A percentile compares a stretch with the other conserved stretches of the same genome.
Evolutionary conservation across 2,329 filamentous ascomycete genomes (phyloP).

Genomic region (Fusarium mangiferae): DNA sequence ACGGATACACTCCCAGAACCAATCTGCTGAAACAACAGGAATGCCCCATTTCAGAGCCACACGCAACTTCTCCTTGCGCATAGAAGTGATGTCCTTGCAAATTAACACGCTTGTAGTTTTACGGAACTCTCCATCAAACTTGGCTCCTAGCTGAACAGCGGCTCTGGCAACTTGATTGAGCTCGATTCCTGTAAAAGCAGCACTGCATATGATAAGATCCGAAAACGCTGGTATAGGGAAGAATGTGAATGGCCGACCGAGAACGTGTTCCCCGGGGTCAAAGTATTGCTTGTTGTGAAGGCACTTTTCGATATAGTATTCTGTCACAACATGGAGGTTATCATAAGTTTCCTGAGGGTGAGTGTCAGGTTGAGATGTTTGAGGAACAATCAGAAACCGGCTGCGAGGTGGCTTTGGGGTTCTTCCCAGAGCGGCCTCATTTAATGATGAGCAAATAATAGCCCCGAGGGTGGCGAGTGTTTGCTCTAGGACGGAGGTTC

Average conservation of each 20-base stretch:
- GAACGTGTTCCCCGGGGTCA: constrained; percentile 73
- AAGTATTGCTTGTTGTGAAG: constrained; percentile 79
- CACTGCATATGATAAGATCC: constrained; percentile 78
- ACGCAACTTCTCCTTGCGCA: constrained; percentile 80
- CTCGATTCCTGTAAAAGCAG: constrained; percentile 85
- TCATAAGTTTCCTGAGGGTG: constrained; percentile 54
- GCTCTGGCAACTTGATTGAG: constrained; percentile 85
- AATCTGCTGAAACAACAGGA: constrained; percentile 81
- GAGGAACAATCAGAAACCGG: constrained; percentile 66
- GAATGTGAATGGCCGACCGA: constrained; percentile 79
- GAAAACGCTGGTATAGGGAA: constrained; percentile 78
- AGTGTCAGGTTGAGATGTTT: constrained; percentile 58
- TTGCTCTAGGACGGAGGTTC: constrained; percentile 59
- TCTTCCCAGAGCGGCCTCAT: constrained; percentile 51
- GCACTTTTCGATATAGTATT: constrained; percentile 94
- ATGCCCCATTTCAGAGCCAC: constrained; percentile 80
- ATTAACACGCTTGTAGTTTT: constrained; percentile 79
- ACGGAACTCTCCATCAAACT: constrained; percentile 81
- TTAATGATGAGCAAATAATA: constrained; percentile 54
- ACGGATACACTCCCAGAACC: constrained; percentile 85
- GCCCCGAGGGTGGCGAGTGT: constrained; percentile 62
- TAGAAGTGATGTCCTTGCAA: constrained; percentile 67
- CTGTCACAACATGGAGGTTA: constrained; percentile 72
- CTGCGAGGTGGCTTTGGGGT: constrained; percentile 46
- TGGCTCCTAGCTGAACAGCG: constrained; percentile 80